Conservation (phyloP, 1,284 basidiomycete genomes). For the Amylostereum chailletii region DNA sequence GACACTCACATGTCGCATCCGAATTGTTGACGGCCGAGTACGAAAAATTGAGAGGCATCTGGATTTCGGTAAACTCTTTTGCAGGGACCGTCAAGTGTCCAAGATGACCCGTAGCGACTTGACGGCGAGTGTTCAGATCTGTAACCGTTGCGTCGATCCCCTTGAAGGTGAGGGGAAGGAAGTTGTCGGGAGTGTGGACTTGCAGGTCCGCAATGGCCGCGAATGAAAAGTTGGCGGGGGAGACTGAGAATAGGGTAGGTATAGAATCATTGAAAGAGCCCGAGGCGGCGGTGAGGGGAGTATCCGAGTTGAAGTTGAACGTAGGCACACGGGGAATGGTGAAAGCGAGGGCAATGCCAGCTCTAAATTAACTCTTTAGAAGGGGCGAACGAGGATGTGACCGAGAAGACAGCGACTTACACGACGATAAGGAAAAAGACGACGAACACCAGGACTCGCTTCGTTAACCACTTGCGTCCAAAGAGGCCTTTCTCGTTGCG, state of each 20-base stretch:
- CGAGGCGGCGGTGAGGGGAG: conserved; percentile 53
- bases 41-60: conserved; percentile 72
- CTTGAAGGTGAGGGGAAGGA: conserved; percentile 66
- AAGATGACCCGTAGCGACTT: conserved; percentile 60
- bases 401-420: conserved; percentile 38
- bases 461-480: conserved; percentile 64
- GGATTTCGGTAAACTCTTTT: conserved; percentile 49
- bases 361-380: conserved; percentile 27
- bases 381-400: background rate
- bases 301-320: conserved; percentile 49
- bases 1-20: conserved; percentile 68
- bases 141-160: conserved; percentile 56
- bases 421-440: conserved; percentile 52
- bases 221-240: conserved; percentile 83
- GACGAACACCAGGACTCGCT: conserved; percentile 56
- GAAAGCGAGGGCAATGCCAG: conserved; percentile 65
- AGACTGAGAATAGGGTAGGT: conserved; percentile 55
- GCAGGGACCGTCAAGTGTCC: conserved; percentile 51
- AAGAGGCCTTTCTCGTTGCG: conserved; percentile 68
- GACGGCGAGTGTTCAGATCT: conserved; percentile 52
- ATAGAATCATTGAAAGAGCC: conserved; percentile 44
- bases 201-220: conserved; percentile 64
- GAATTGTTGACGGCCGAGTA: conserved; percentile 75
- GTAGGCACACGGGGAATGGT: conserved; percentile 72
- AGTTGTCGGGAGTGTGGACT: conserved; percentile 64